A percentile compares a stretch with the other conserved stretches of the same genome.
phyloP scores from a whole-genome alignment of 2,329 filamentous ascomycete species.

The Diplodia corticola region DNA sequence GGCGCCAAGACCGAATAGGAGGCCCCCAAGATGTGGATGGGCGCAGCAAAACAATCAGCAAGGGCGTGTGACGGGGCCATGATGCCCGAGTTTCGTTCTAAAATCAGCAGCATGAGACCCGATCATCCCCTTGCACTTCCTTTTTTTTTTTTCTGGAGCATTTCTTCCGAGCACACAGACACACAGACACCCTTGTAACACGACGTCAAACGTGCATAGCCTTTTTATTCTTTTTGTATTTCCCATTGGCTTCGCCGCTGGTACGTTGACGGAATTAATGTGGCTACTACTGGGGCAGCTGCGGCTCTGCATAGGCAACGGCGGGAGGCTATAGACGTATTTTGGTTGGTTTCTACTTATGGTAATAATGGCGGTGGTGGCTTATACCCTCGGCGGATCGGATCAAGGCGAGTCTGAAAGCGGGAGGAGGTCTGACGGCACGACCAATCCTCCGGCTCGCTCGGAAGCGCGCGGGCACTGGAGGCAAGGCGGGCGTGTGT shows the following conservation, averaged over 20 bases:
- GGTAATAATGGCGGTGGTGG: not conserved
- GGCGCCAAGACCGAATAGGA: conserved; percentile 38
- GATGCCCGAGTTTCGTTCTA: not conserved
- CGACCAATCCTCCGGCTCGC: not conserved
- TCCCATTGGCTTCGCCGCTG: not conserved
- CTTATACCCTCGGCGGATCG: conserved; percentile 12
- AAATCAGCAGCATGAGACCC: conserved; percentile 1
- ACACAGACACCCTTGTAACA: conserved; percentile 6
- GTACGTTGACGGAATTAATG: not conserved
- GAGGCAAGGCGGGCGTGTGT: conserved; percentile 4
- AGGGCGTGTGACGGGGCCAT: not conserved
- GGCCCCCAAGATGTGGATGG: not conserved
- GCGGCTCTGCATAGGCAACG: not conserved
- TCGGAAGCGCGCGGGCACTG: not conserved
- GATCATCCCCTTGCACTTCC: not conserved
- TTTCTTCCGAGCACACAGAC: not conserved
- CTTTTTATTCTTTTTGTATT: not conserved
- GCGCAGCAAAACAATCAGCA: not conserved
- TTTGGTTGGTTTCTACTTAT: not conserved
- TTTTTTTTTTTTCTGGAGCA: not conserved
- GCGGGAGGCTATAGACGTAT: not conserved
- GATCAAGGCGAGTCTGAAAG: not conserved
- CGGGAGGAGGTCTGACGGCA: not conserved
- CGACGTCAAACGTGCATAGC: not conserved
- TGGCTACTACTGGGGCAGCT: not conserved